These are phyloP conservation scores for Magnolia kwangsiensis DNA, from an alignment of 164 flowering plant species.

Conservation along the genomic window DNA sequence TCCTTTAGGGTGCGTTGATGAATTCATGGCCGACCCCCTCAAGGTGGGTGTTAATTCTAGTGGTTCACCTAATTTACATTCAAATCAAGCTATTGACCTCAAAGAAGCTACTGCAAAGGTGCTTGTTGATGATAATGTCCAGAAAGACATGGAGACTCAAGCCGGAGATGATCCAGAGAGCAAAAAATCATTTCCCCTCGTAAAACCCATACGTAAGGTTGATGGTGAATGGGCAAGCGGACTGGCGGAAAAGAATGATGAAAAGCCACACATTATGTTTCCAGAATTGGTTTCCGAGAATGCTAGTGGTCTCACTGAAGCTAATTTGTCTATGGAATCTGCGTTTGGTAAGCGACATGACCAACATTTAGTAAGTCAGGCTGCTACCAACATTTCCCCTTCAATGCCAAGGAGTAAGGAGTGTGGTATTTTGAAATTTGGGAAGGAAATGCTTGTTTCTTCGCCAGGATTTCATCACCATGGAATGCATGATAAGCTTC, in stretches of 20 bases:
- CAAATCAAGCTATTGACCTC: constrained; percentile 16
- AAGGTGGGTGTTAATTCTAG: constrained; percentile 10
- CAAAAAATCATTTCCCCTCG: constrained; percentile 5
- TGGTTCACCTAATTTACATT: constrained; percentile 6
- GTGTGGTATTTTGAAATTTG: neutral
- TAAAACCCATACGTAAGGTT: constrained; percentile 1
- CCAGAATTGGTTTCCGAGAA: neutral
- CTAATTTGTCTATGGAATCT: constrained; percentile 4
- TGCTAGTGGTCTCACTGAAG: constrained; percentile 4
- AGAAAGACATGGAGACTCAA: constrained; percentile 1
- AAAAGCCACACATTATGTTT: no score
- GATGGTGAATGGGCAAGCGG: neutral
- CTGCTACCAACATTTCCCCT: neutral
- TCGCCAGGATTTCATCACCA: constrained; percentile 5
- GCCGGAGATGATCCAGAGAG: constrained; percentile 13
- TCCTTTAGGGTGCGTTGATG: constrained; percentile 31
- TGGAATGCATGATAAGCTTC: constrained; percentile 9
- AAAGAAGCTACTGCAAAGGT: constrained; percentile 7
- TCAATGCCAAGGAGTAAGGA: neutral
- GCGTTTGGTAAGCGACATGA: constrained; percentile 9
- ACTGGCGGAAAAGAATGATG: neutral
- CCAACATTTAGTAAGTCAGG: constrained; percentile 7
- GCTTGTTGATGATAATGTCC: constrained; percentile 3
- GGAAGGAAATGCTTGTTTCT: neutral
- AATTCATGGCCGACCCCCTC: constrained; percentile 32